Conservation (phyloP, 1,284 basidiomycete species). For the Pisolithus thermaeus region DNA sequence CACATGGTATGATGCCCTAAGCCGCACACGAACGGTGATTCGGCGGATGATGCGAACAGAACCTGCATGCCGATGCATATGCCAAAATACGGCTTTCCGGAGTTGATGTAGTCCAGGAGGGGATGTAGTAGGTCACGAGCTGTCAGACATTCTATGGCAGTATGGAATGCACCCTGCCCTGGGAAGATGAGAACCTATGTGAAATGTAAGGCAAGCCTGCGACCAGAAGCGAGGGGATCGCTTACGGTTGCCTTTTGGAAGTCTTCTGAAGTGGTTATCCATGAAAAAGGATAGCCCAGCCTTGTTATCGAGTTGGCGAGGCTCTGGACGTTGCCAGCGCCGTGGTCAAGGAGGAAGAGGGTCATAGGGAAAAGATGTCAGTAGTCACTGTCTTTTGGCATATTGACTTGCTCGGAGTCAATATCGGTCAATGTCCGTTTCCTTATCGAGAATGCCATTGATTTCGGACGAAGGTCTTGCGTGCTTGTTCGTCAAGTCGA, state of each 20-base stretch:
- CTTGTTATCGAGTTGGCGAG: slow-evolving; percentile 89
- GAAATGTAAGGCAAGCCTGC: slow-evolving; percentile 6
- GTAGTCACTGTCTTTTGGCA: neutral
- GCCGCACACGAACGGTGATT: slow-evolving; percentile 56
- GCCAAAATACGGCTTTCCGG: slow-evolving; percentile 92
- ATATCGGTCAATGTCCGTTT: neutral
- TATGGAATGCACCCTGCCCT: slow-evolving; percentile 94
- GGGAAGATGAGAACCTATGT: slow-evolving; percentile 91
- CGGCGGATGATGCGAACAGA: slow-evolving; percentile 83
- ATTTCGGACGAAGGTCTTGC: slow-evolving; percentile 5
- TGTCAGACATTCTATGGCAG: slow-evolving; percentile 77
- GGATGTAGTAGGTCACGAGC: slow-evolving; percentile 77
- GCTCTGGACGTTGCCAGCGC: slow-evolving; percentile 91
- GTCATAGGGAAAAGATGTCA: slow-evolving; percentile 37
- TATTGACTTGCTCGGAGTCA: neutral
- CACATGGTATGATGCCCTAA: slow-evolving; percentile 70
- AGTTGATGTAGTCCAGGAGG: slow-evolving; percentile 77
- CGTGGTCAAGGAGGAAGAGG: slow-evolving; percentile 92
- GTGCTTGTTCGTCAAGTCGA: slow-evolving; percentile 1
- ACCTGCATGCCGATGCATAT: slow-evolving; percentile 99
- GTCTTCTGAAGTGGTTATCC: slow-evolving; percentile 84
- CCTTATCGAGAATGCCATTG: slow-evolving; percentile 8
- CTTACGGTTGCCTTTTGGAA: slow-evolving; percentile 86
- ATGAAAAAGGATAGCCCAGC: slow-evolving; percentile 86
- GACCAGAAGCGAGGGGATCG: slow-evolving; percentile 21